These are phyloP conservation scores for Geotrichum macrosporum DNA, from an alignment of 1,139 yeast genomes.

Conservation along the genomic window DNA sequence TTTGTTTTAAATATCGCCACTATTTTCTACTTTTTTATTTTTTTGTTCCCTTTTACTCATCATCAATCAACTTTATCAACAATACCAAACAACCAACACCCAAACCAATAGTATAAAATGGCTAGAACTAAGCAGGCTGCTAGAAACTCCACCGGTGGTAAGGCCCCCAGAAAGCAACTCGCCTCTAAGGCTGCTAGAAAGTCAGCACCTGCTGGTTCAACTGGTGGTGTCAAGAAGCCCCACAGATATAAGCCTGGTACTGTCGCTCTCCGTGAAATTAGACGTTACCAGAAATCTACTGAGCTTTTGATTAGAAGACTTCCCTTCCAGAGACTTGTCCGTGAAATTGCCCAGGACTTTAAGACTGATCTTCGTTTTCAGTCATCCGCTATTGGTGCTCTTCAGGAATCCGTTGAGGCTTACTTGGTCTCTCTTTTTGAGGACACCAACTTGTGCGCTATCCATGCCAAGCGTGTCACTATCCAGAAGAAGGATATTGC, in stretches of 20 bases:
- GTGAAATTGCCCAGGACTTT: constrained; percentile 98
- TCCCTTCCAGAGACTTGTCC: constrained; percentile 97
- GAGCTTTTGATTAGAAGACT: constrained; percentile 95
- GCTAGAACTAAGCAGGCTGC: constrained; percentile 99
- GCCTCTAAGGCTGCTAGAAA: constrained; percentile 99
- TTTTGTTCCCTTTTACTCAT: constrained; percentile 2
- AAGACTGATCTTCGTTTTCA: constrained; percentile 98
- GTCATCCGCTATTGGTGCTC: constrained; percentile 97
- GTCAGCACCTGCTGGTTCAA: constrained; percentile 69
- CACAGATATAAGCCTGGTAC: constrained; percentile 99
- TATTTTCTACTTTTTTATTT: constrained; percentile 6
- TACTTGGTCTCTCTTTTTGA: constrained; percentile 86
- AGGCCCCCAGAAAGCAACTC: constrained; percentile 98
- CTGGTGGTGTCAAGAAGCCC: constrained; percentile 99
- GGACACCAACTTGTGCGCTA: constrained; percentile 98
- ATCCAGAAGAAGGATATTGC: constrained; percentile 99
- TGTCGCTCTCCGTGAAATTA: constrained; percentile 98
- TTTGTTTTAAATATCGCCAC: not conserved
- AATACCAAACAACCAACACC: not conserved
- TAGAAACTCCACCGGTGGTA: constrained; percentile 98
- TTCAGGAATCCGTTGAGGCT: constrained; percentile 98
- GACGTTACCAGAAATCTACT: constrained; percentile 98
- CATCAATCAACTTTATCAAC: not conserved
- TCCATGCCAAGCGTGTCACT: constrained; percentile 99
- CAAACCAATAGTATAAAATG: constrained; percentile 44